Conservation (phyloP, 805 yeast genomes). For the Lachancea fermentati region DNA sequence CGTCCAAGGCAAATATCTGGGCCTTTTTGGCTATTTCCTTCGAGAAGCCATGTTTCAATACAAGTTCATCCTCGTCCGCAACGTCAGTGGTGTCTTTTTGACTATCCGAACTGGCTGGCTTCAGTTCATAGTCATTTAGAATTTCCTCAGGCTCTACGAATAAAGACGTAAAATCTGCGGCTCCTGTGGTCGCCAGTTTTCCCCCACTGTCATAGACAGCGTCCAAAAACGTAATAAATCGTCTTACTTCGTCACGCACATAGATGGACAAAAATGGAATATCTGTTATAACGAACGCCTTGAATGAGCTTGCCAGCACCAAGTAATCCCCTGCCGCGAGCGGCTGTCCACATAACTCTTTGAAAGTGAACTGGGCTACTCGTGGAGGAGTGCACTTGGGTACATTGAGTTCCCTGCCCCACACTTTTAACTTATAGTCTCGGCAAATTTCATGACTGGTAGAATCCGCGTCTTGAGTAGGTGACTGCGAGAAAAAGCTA, state of each 20-base stretch:
- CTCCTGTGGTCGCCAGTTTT: conserved; percentile 82
- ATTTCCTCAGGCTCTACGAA: conserved; percentile 76
- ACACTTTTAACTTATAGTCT: conserved; percentile 48
- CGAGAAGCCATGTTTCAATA: conserved; percentile 72
- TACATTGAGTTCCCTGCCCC: conserved; percentile 82
- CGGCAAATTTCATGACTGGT: conserved; percentile 13
- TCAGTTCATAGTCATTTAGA: conserved; percentile 35
- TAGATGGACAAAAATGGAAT: conserved; percentile 79
- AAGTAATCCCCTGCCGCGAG: conserved; percentile 93
- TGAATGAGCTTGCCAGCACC: conserved; percentile 68
- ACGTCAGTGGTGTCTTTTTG: conserved; percentile 30
- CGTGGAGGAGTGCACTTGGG: conserved; percentile 71
- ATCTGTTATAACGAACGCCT: conserved; percentile 82
- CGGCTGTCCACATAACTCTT: conserved; percentile 80
- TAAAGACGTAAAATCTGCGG: conserved; percentile 74
- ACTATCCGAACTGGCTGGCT: conserved; percentile 5
- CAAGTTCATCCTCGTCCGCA: conserved; percentile 48
- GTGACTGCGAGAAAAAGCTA: conserved; percentile 60
- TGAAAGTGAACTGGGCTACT: conserved; percentile 87
- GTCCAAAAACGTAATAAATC: conserved; percentile 91
- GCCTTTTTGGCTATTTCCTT: conserved; percentile 67
- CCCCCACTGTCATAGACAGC: conserved; percentile 93
- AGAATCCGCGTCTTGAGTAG: conserved; percentile 22
- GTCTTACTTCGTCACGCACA: conserved; percentile 76
- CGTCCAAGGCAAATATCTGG: conserved; percentile 80